Percentiles rank a stretch among this genome's conserved stretches.
Conservation (phyloP, 257 asterid genomes). For the Verbena officinalis region DNA sequence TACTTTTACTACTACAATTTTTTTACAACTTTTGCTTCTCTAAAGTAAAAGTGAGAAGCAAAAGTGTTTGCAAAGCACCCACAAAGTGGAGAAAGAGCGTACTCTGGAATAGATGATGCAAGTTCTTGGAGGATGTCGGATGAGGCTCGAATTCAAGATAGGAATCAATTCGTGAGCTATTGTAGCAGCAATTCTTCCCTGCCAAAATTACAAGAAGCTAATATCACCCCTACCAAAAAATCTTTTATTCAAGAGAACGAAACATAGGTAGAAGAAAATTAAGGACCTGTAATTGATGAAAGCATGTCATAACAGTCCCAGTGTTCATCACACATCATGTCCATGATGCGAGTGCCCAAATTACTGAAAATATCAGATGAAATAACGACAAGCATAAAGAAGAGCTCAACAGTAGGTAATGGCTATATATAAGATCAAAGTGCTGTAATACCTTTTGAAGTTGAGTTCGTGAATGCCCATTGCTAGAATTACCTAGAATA, state of each 20-base stretch:
- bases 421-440: conserved; percentile 23
- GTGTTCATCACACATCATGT: conserved; percentile 83
- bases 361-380: conserved; percentile 46
- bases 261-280: conserved; percentile 15
- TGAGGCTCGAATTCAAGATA: conserved; percentile 94
- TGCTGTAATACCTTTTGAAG: conserved; percentile 68
- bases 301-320: conserved; percentile 72
- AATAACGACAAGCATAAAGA: conserved; percentile 28
- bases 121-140: conserved; percentile 85
- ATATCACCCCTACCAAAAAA: neutral
- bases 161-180: conserved; percentile 71
- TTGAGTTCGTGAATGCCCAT: conserved; percentile 91
- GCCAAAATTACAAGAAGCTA: conserved; percentile 19
- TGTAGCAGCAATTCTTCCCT: conserved; percentile 96
- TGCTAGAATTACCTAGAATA: conserved; percentile 63
- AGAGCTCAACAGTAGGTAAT: conserved; percentile 8
- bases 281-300: conserved; percentile 75
- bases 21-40: too few relatives aligned
- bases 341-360: conserved; percentile 63
- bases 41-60: too few relatives aligned
- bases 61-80: too few relatives aligned
- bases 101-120: conserved; percentile 95
- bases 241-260: conserved; percentile 2
- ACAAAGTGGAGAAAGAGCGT: conserved; percentile 38
- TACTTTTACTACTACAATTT: too few relatives aligned